Evolutionary conservation across 192 early-diverging fungal species (phyloP), one percentile per base, ranked within the genome.

Genomic region (Umbelopsis isabellina): DNA sequence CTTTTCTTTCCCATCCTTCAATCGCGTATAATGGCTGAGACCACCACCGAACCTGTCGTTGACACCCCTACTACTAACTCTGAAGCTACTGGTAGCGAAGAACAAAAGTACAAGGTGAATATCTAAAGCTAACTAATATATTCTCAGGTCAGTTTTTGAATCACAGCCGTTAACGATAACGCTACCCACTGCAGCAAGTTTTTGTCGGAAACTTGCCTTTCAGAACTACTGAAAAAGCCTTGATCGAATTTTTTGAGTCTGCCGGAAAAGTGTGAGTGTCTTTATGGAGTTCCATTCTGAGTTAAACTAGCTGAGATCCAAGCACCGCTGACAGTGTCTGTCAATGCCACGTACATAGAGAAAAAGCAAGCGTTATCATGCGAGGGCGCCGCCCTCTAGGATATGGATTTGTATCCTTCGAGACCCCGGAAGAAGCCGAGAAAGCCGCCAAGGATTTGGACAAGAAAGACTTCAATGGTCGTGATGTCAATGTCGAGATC

Each of bases 181-280:
- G 53, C 25, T 15, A 30, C 27, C 0, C 30, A 25, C 37, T 61
- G 2, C 15, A 61, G 55, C 55, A 97, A 88, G 93, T 95, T 50
- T 98, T 97, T 88, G 94, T 95, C 35, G 95, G 97, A 61, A 98
- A 98, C 87, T 85, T 98, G 67, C 81, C 95, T 25, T 97, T 96
- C 86, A 79, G 86, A 76, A 93, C 93, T 66, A 95, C 86, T 46
- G 88, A 95, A 76, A 89, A 84, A 48, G 85, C 90, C 77, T 87
- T 99, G 47, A 79, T 80, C 58, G 87, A 90, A 41, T 90, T 90
- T 77, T 97, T 97, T 79, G 79, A 77, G 74, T 68, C 79, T 27
- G 82, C 87, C 49, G 91, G 87, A 69, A 84, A 90, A 73, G 93
- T 94, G 88, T 91, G 88, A 85, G 91, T 91, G 27, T 79, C 46